Evolutionary conservation across 305 asterid genomes (phyloP), one percentile per base, ranked within the genome.

Genomic region (Petunia hybrid): DNA sequence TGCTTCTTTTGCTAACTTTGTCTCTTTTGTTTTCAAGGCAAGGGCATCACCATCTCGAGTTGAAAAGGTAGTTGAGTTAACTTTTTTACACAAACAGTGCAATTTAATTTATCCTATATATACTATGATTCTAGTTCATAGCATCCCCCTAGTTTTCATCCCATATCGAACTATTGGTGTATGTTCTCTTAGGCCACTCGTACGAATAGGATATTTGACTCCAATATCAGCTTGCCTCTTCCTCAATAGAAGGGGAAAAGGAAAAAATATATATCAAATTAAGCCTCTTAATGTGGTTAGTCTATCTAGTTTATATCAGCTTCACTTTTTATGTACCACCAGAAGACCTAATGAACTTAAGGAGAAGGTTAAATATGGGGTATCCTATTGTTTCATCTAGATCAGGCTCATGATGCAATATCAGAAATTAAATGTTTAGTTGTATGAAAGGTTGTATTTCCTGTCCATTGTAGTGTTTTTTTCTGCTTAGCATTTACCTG

Each of bases 21-120:
- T 89, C 22, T 88, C 94, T 42, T 87, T 89, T 36, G 75, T 82
- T 53, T 85, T 84, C 76, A 91, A 87, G 68, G 81, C 88, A 46
- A 82, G 89, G 78, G 84, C 87, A 61, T 91, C 97, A 60, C 97
- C 97, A 31, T 92, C 97, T 83, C 92, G 60, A 63, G 87, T 74
- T 76, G 93, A 89, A 40, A 90, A 90, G 97, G 98, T 93, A 83
- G 22, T 85, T 73, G 48, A 48, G 22, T 56, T 56, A 36, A 22
- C 31, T 22, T 22, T 22, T 22, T 22, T 22, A 22, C 31, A 22
- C 31, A 22, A 22, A 22, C 31, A 22, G 31, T 22, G 31, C 31
- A 22, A 22, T 22, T 22, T 22, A 22, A 22, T 22, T 22, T 22
- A 22, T 22, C 31, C 31, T 22, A 22, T 22, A 22, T 22, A 71